A percentile compares a stretch with the other conserved stretches of the same genome.
Conservation (phyloP, 495 filamentous ascomycete species). For the Tuber microsphaerosporum region DNA sequence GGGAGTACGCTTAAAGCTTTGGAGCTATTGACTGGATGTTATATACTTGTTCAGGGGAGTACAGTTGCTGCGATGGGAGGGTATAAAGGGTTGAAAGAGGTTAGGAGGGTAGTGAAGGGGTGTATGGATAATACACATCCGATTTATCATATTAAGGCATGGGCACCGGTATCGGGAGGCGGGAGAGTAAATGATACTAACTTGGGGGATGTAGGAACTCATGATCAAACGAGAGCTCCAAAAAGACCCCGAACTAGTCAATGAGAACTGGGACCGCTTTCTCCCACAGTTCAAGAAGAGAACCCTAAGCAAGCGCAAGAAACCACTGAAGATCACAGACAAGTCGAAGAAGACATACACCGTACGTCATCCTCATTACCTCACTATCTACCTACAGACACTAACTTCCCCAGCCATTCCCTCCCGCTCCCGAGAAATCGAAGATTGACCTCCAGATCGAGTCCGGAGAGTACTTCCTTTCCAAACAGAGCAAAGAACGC, state of each 20-base stretch:
- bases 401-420: conserved; percentile 48
- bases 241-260: conserved; percentile 79
- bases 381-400: conserved; percentile 45
- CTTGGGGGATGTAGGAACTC: conserved; percentile 52
- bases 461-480: conserved; percentile 92
- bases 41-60: conserved; percentile 95
- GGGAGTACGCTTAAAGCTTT: conserved; percentile 86
- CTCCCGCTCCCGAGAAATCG: conserved; percentile 74
- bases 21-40: conserved; percentile 87
- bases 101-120: conserved; percentile 82
- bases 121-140: conserved; percentile 85
- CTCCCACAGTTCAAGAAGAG: conserved; percentile 97
- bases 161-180: not conserved
- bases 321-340: conserved; percentile 79
- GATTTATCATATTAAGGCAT: conserved; percentile 73
- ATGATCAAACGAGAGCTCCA: conserved; percentile 99
- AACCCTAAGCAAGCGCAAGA: conserved; percentile 73
- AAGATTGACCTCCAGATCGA: conserved; percentile 98
- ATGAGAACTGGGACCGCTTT: conserved; percentile 93
- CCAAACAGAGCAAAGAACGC: conserved; percentile 82
- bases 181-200: not conserved
- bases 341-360: conserved; percentile 93
- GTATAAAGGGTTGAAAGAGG: conserved; percentile 88
- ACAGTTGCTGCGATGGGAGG: conserved; percentile 86
- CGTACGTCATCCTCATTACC: conserved; percentile 51